Evolutionary conservation across 1,284 basidiomycete genomes (phyloP).

Genomic region (Ganoderma meredithae): DNA sequence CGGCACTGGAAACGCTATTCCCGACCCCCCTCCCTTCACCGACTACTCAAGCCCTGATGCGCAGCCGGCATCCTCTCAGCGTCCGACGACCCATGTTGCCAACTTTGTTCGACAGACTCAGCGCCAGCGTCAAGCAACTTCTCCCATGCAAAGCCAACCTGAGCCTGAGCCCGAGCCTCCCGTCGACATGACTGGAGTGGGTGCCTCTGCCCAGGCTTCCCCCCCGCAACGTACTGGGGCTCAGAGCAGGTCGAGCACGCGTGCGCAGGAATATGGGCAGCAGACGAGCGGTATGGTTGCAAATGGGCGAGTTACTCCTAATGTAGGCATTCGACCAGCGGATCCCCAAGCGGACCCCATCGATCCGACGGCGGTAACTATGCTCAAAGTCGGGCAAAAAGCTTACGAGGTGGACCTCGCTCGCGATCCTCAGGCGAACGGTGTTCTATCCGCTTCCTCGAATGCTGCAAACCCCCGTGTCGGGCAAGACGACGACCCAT

Average conservation of each 20-base stretch:
- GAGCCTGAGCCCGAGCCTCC: conserved; percentile 42
- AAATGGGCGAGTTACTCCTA: conserved; percentile 35
- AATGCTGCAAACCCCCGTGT: conserved; percentile 30
- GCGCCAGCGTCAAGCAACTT: conserved; percentile 48
- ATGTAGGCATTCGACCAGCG: conserved; percentile 39
- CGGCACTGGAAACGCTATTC: conserved; percentile 85
- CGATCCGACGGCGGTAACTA: conserved; percentile 61
- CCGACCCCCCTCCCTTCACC: conserved; percentile 84
- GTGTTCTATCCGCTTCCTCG: conserved; percentile 26
- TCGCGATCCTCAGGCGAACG: conserved; percentile 57
- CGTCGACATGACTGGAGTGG: conserved; percentile 72
- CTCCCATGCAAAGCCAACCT: conserved; percentile 49
- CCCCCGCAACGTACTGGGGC: conserved; percentile 38
- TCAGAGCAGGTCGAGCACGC: conserved; percentile 44
- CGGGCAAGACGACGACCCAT: conserved; percentile 64
- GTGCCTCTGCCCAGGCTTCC: conserved; percentile 47
- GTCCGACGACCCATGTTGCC: conserved; percentile 60
- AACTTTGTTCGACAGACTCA: conserved; percentile 66
- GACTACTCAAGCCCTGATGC: conserved; percentile 76
- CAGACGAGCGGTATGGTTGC: conserved; percentile 38
- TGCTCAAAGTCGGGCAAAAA: conserved; percentile 71
- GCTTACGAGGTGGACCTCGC: conserved; percentile 71
- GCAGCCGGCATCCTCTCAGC: conserved; percentile 62
- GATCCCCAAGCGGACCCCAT: conserved; percentile 64
- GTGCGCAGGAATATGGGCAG: conserved; percentile 29